A percentile compares a stretch with the other conserved stretches of the same genome.
phyloP scores from a whole-genome alignment of 164 flowering plant genomes.

The Aristolochia fimbriata region DNA sequence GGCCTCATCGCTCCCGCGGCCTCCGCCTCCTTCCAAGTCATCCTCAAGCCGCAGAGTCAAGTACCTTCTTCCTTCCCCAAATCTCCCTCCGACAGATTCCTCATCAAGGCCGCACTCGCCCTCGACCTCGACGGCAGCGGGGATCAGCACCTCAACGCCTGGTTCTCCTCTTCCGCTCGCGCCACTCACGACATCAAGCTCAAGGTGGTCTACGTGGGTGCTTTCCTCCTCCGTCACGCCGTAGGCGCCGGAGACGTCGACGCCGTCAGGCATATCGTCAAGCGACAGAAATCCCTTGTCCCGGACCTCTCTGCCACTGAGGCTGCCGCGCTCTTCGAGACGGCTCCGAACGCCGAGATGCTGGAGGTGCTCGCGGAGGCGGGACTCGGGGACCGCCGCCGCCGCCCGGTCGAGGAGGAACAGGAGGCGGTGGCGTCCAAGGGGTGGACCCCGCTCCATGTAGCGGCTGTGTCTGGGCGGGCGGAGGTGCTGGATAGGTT shows the following conservation, averaged over 20 bases:
- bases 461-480: slow-evolving; percentile 29
- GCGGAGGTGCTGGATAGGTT: slow-evolving; percentile 22
- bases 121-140: slow-evolving; percentile 15
- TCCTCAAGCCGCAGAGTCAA: slow-evolving; percentile 60
- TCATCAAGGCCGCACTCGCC: slow-evolving; percentile 38
- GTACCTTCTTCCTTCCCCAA: slow-evolving; percentile 57
- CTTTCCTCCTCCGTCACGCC: slow-evolving; percentile 45
- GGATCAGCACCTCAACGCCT: slow-evolving; percentile 21
- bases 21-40: slow-evolving; percentile 45
- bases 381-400: background rate
- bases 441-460: slow-evolving; percentile 38
- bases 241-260: slow-evolving; percentile 29
- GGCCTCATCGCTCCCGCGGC: slow-evolving; percentile 48
- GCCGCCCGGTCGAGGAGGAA: background rate
- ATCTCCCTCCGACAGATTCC: slow-evolving; percentile 65
- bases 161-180: slow-evolving; percentile 26
- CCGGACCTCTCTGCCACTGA: slow-evolving; percentile 25
- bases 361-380: slow-evolving; percentile 22
- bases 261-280: slow-evolving; percentile 34
- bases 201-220: slow-evolving; percentile 58
- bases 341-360: slow-evolving; percentile 28
- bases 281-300: slow-evolving; percentile 32
- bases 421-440: slow-evolving; percentile 14
- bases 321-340: slow-evolving; percentile 30
- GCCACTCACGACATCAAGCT: slow-evolving; percentile 47